Evolutionary conservation across 768 basidiomycete species (phyloP), one percentile per base, ranked within the genome.

Genomic region (Trametes coccinea): DNA sequence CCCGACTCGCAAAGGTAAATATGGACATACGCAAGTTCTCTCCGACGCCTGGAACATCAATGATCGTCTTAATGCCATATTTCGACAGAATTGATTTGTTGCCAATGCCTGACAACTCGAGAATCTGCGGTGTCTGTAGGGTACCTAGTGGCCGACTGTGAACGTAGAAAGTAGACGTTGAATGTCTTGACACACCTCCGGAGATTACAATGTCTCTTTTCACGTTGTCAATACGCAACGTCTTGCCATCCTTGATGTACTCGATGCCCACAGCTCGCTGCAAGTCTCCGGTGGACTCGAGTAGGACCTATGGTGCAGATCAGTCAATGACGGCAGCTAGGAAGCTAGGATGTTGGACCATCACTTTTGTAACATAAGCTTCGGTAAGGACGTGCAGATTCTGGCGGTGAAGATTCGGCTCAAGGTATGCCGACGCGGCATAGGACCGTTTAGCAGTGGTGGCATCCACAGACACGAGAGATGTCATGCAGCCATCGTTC

Each of bases 1-100:
- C n/a, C n/a, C n/a, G n/a, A n/a, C n/a, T n/a, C n/a, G n/a, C n/a
- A n/a, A n/a, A 43, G 41, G 41, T 5, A 43, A 11, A 43, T 13
- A 16, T 5, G 41, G 10, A 43, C 41, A 43, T 43, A 43, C 41
- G 41, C 41, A 43, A 43, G 41, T 43, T 43, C 41, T 43, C 86
- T 10, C 91, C 90, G 0, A 94, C 91, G 16, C 87, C 87, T 1
- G 89, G 88, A 13, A 92, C 80, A 56, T 90, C 84, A 16, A 89
- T 78, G 27, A 83, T 49, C 60, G 78, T 75, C 5, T 72, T 64
- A 37, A 93, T 80, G 14, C 76, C 77, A 53, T 81, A 73, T 40
- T 73, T 74, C 45, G 79, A 67, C 44, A 91, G 74, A 43, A 87
- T 64, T 0, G 73, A 68, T 2, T 69, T 64, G 0, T 81, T 77